These are phyloP conservation scores for Magnolia sinica DNA, from an alignment of 164 flowering plant species.

Conservation along the genomic window DNA sequence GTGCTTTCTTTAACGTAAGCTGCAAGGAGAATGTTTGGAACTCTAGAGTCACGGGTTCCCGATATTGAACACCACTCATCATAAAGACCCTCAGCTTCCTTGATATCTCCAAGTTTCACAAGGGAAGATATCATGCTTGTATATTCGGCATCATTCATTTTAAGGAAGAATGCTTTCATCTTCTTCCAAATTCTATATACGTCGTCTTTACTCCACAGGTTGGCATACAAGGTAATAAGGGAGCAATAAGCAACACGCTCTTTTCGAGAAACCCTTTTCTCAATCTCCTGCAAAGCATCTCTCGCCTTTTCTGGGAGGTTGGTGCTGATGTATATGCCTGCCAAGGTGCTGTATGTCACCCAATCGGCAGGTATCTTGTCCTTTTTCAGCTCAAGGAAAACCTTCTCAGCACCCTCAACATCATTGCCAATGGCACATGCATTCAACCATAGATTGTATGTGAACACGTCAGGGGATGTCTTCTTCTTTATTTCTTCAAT, in stretches of 20 bases:
- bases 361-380: conserved; percentile 65
- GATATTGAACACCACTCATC: conserved; percentile 75
- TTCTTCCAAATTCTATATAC: conserved; percentile 60
- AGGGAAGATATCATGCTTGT: conserved; percentile 68
- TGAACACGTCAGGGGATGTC: conserved; percentile 60
- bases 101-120: conserved; percentile 58
- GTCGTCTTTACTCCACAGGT: conserved; percentile 49
- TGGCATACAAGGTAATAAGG: conserved; percentile 61
- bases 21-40: conserved; percentile 67
- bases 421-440: conserved; percentile 54
- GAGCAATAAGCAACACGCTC: conserved; percentile 68
- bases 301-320: conserved; percentile 54
- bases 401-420: conserved; percentile 56
- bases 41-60: conserved; percentile 50
- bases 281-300: conserved; percentile 66
- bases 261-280: conserved; percentile 47
- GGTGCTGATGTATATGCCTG: conserved; percentile 55
- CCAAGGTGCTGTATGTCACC: conserved; percentile 70
- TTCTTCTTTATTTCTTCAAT: conserved; percentile 55
- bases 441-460: conserved; percentile 68
- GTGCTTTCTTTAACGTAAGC: conserved; percentile 53
- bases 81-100: conserved; percentile 63
- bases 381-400: conserved; percentile 48
- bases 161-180: conserved; percentile 55
- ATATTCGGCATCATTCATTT: conserved; percentile 79